A percentile compares a stretch with the other conserved stretches of the same genome.
These are phyloP conservation scores for Oryza coarctata DNA, from an alignment of 176 grass and related monocot species.

Conservation along the genomic window DNA sequence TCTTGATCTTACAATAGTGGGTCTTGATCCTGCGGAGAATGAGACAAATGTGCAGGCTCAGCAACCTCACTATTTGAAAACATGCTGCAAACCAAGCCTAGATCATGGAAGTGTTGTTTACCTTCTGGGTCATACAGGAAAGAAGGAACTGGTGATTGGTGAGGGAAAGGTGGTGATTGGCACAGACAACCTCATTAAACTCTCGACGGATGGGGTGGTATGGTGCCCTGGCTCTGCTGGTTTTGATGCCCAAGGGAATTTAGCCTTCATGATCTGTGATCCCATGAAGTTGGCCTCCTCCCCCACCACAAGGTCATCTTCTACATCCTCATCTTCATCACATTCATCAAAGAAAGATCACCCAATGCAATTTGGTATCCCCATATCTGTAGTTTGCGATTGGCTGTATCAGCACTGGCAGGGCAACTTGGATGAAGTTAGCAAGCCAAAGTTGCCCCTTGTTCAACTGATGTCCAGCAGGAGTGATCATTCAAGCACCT, in stretches of 20 bases:
- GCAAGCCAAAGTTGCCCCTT: slow-evolving; percentile 74
- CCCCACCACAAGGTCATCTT: slow-evolving; percentile 56
- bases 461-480: slow-evolving; percentile 61
- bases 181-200: slow-evolving; percentile 89
- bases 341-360: slow-evolving; percentile 79
- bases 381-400: slow-evolving; percentile 78
- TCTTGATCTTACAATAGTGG: slow-evolving; percentile 92
- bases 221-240: slow-evolving; percentile 83
- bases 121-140: slow-evolving; percentile 67
- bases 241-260: slow-evolving; percentile 82
- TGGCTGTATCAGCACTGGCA: slow-evolving; percentile 96
- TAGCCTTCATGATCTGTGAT: slow-evolving; percentile 95
- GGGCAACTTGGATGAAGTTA: slow-evolving; percentile 86
- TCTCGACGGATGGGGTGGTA: slow-evolving; percentile 53
- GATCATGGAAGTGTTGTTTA: slow-evolving; percentile 83
- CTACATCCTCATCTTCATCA: slow-evolving; percentile 58
- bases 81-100: slow-evolving; percentile 61
- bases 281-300: slow-evolving; percentile 92
- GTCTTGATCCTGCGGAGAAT: slow-evolving; percentile 66
- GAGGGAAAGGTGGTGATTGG: slow-evolving; percentile 79
- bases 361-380: slow-evolving; percentile 74
- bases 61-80: slow-evolving; percentile 77
- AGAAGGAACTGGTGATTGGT: slow-evolving; percentile 63
- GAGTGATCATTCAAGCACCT: slow-evolving; percentile 64
- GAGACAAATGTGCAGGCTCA: slow-evolving; percentile 47